Base-by-base conservation (phyloP, 2,329 filamentous ascomycete species). In the Aurifilum marmelostoma region DNA sequence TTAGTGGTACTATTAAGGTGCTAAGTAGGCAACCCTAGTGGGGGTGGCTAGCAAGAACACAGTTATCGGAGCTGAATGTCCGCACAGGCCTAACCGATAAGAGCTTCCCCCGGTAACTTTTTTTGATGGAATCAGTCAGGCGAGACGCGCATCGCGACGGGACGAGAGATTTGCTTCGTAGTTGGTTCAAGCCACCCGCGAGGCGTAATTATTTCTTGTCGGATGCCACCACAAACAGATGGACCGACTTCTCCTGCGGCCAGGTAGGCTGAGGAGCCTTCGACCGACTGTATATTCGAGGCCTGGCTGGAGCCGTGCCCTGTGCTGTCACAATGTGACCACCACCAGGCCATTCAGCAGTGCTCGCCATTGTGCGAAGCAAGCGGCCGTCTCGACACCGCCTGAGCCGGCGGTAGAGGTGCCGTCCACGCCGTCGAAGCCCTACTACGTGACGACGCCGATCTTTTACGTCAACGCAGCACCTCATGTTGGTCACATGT, bases 381-480 rank as follows among this genome's bases (percentile, higher is more conserved):
- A 56, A 29, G 34, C 39, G 24, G 16, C 24, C 21, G 29, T 29
- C 29, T 29, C 63, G 32, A 39, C 27, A 58, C 16, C 37, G 32
- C 41, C 56, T 27, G 47, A 54, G 9, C 59, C 27, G 56, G 37
- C 43, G 29, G 21, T 34, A 69, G 66, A 37, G 14, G 52, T 37
- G n/a, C 21, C 60, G 27, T 50, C 71, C 71, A 98, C 27, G 16
- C 24, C 60, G 24, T 54, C 71, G 71, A 98, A 98, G 82, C 94
- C 95, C 11, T 97, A 91, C 83, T 99, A 98, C 83, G 85, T 97
- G 75, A 98, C 96, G 6, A 97, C 94, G 11, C 96, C 96, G 2
- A 99, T 99, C 69, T 99, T 98, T 83, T 99, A 99, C 80, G 96
- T 99, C 82, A 99, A 99, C 87, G 93, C 94, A 95, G 94, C 93